Conservation (phyloP, 2,329 filamentous ascomycete species). For the Pseudopithomyces chartarum region DNA sequence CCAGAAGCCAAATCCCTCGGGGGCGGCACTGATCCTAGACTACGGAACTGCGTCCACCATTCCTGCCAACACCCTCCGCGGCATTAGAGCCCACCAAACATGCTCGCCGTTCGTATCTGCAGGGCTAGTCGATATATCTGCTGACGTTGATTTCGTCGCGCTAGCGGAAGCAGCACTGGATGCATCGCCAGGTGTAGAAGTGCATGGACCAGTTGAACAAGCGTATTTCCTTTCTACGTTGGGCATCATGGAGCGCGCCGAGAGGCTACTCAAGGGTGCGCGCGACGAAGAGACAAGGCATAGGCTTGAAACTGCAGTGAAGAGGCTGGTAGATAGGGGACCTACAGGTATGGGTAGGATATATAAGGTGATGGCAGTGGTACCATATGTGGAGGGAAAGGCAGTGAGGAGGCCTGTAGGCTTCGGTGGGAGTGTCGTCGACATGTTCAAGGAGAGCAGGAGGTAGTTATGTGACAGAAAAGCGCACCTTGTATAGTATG, state of each 20-base stretch:
- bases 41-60: slow-evolving; percentile 83
- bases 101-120: slow-evolving; percentile 81
- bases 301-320: slow-evolving; percentile 75
- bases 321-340: slow-evolving; percentile 79
- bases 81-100: slow-evolving; percentile 76
- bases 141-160: slow-evolving; percentile 90
- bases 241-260: slow-evolving; percentile 67
- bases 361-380: slow-evolving; percentile 90
- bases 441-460: slow-evolving; percentile 4
- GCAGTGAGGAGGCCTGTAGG: slow-evolving; percentile 80
- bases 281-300: slow-evolving; percentile 45
- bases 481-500: neutral
- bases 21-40: slow-evolving; percentile 93
- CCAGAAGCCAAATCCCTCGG: slow-evolving; percentile 68
- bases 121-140: slow-evolving; percentile 84
- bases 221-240: slow-evolving; percentile 77
- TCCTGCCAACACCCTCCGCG: slow-evolving; percentile 86
- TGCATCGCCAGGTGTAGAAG: slow-evolving; percentile 80
- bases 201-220: slow-evolving; percentile 90
- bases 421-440: slow-evolving; percentile 74
- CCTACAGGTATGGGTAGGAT: slow-evolving; percentile 89
- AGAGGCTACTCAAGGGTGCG: slow-evolving; percentile 31
- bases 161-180: slow-evolving; percentile 80
- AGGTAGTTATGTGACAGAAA: neutral
- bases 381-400: slow-evolving; percentile 68